Percentiles rank a stretch among this genome's conserved stretches.
These are phyloP conservation scores for Sarocladium strictum DNA, from an alignment of 2,329 filamentous ascomycete species.

Conservation along the genomic window DNA sequence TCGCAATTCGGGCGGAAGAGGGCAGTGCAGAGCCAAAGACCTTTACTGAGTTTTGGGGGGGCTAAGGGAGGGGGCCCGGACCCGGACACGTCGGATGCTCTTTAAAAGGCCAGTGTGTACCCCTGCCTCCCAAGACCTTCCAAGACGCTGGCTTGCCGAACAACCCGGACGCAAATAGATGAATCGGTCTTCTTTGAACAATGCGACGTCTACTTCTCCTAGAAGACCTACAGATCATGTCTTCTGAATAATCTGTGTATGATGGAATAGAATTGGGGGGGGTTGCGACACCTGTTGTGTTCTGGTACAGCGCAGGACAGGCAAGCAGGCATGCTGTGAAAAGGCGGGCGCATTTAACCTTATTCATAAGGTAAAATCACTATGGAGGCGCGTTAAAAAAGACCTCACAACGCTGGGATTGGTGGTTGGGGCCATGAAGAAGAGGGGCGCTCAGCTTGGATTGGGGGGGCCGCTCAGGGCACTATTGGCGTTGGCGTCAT, in stretches of 20 bases:
- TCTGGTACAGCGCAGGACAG: no score
- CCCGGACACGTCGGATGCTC: no score
- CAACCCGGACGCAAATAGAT: not conserved
- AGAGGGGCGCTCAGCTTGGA: not conserved
- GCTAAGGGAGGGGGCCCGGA: not conserved
- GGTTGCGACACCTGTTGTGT: no score
- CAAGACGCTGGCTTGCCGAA: slow-evolving; percentile 6
- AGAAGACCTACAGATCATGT: no score
- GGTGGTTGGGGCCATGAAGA: not conserved
- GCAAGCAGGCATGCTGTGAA: not conserved
- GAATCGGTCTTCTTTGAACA: no score
- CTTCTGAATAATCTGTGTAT: no score
- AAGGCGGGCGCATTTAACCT: not conserved
- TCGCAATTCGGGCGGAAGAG: not conserved
- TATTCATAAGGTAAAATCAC: slow-evolving; percentile 4
- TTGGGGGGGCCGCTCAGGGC: not conserved
- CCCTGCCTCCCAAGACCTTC: slow-evolving; percentile 7
- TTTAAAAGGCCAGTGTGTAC: no score
- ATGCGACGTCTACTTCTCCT: no score
- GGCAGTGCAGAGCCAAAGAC: not conserved
- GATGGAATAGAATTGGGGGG: no score
- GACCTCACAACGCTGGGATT: not conserved
- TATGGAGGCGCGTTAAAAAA: not conserved
- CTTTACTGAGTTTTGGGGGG: not conserved
- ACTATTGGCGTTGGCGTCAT: not conserved